Evolutionary conservation across 768 basidiomycete species (phyloP).

Genomic region (Termitomyces sp.): DNA sequence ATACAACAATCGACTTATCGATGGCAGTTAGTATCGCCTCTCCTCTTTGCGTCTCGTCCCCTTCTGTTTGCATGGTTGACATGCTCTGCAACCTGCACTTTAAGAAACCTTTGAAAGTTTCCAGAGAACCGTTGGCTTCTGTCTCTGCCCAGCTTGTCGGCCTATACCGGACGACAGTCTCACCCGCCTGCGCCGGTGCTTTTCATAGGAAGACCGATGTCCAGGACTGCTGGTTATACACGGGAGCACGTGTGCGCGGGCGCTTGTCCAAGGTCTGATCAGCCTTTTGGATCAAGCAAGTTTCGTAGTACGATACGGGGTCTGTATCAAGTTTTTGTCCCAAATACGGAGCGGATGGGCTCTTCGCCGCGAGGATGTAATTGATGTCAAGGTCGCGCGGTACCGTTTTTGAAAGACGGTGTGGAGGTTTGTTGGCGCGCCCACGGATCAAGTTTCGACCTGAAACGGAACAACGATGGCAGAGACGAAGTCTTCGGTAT

Average conservation of each 20-base stretch:
- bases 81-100: slow-evolving; percentile 19
- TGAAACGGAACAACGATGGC: slow-evolving; percentile 16
- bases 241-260: background rate
- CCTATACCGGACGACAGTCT: slow-evolving; percentile 16
- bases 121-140: slow-evolving; percentile 38
- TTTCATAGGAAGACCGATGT: background rate
- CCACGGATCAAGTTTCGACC: slow-evolving; percentile 13
- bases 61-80: slow-evolving; percentile 25
- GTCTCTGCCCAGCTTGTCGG: slow-evolving; percentile 34
- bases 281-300: slow-evolving; percentile 6
- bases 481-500: slow-evolving; percentile 40
- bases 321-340: background rate
- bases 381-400: background rate
- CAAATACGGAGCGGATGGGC: slow-evolving; percentile 5
- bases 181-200: slow-evolving; percentile 21
- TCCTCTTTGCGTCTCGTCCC: slow-evolving; percentile 39
- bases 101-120: slow-evolving; percentile 30
- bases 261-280: slow-evolving; percentile 12
- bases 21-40: slow-evolving; percentile 98
- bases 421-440: background rate
- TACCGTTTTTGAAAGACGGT: background rate
- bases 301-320: background rate
- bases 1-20: slow-evolving; percentile 99
- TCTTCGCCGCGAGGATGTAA: slow-evolving; percentile 5
- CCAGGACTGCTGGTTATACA: background rate